Percentiles rank a stretch among this genome's conserved stretches.
Evolutionary conservation across 495 filamentous ascomycete genomes (phyloP).

Genomic region (Neurospora discreta): DNA sequence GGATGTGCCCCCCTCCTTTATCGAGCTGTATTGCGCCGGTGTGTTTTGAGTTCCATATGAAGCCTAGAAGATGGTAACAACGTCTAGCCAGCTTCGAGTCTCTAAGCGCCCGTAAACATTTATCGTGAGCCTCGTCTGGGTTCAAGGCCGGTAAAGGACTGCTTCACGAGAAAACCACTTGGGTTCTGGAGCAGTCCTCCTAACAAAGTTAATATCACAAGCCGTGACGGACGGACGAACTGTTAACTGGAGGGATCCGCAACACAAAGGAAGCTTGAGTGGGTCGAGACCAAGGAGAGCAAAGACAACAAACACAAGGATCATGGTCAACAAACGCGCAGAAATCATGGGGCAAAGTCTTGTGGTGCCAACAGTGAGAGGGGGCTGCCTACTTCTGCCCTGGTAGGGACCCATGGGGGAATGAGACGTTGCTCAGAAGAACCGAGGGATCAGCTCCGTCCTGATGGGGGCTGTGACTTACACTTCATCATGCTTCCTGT

Average conservation of each 20-base stretch:
- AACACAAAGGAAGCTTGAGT: neutral
- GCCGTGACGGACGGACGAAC: neutral
- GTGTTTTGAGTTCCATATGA: conserved; percentile 1
- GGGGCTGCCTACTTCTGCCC: neutral
- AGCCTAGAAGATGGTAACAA: neutral
- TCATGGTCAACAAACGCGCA: neutral
- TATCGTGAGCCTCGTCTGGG: neutral
- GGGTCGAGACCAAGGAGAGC: neutral
- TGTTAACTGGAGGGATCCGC: neutral
- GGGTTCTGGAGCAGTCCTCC: neutral
- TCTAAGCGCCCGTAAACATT: neutral
- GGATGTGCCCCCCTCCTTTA: conserved; percentile 1
- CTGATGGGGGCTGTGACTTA: conserved; percentile 20
- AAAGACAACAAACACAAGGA: neutral
- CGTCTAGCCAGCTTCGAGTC: neutral
- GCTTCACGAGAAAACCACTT: neutral
- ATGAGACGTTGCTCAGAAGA: neutral
- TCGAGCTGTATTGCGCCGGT: conserved; percentile 10
- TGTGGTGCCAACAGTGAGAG: neutral
- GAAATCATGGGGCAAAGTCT: neutral
- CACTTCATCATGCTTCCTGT: conserved; percentile 18
- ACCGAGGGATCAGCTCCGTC: neutral
- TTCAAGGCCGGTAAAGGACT: neutral
- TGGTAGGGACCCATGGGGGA: neutral
- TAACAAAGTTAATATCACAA: neutral